Evolutionary conservation across 2,329 filamentous ascomycete species (phyloP).

Genomic region (Calonectria multiphialidica): DNA sequence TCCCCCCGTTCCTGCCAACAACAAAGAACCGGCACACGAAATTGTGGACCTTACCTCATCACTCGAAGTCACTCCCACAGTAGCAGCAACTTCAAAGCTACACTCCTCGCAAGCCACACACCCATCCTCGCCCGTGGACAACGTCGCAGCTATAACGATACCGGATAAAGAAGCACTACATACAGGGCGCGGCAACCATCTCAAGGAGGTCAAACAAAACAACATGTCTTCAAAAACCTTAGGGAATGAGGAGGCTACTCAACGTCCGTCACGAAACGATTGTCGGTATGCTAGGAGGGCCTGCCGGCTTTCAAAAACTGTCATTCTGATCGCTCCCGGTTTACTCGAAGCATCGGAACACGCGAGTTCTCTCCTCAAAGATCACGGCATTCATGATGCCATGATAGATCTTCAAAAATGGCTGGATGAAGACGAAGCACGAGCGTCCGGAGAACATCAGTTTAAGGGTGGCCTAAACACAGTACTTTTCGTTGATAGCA

Average conservation of each 20-base stretch:
- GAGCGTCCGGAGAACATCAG: background rate
- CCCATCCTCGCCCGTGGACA: background rate
- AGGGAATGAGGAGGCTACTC: background rate
- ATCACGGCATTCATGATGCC: constrained; percentile 56
- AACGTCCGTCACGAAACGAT: background rate
- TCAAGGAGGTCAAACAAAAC: too few relatives aligned
- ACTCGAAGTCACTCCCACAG: constrained; percentile 20
- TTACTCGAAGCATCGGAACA: constrained; percentile 52
- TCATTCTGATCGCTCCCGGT: constrained; percentile 57
- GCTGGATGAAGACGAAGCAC: constrained; percentile 33
- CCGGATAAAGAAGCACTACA: background rate
- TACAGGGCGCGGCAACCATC: background rate
- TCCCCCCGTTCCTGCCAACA: background rate
- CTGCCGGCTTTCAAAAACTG: constrained; percentile 53
- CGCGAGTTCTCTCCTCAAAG: constrained; percentile 52
- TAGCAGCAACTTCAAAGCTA: background rate
- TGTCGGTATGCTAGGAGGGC: constrained; percentile 49
- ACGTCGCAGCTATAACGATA: constrained; percentile 1
- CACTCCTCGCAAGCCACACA: background rate
- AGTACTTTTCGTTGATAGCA: constrained; percentile 58
- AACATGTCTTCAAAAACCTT: background rate
- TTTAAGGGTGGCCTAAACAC: constrained; percentile 26
- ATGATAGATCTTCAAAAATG: constrained; percentile 53
- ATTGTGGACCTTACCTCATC: constrained; percentile 33
- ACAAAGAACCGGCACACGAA: background rate